Base-by-base conservation (phyloP, 1,284 basidiomycete genomes). In the Cutaneotrichosporon sp. region DNA sequence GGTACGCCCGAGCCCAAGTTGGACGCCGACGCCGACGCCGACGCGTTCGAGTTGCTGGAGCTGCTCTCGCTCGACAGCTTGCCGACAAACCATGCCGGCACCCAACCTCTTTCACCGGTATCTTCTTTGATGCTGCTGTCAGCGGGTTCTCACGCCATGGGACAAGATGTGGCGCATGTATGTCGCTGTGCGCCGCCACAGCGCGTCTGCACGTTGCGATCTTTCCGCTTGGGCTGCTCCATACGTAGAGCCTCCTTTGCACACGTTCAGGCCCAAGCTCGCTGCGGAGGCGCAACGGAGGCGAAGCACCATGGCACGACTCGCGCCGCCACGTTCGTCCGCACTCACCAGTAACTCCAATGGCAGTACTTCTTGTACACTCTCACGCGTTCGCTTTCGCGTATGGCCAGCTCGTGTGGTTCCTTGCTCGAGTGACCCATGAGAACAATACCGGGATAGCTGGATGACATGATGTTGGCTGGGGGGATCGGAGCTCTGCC, bases 281-380 rank as follows among this genome's bases (percentile, higher is more conserved):
- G n/a, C n/a, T n/a, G n/a, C n/a, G n/a, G n/a, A n/a, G n/a, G n/a
- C n/a, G n/a, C n/a, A n/a, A n/a, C n/a, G n/a, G n/a, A n/a, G n/a
- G n/a, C n/a, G n/a, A n/a, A n/a, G n/a, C n/a, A n/a, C n/a, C n/a
- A n/a, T n/a, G n/a, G n/a, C n/a, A n/a, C n/a, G n/a, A n/a, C n/a
- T n/a, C n/a, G n/a, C n/a, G n/a, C n/a, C n/a, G n/a, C n/a, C n/a
- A n/a, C n/a, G n/a, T n/a, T n/a, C n/a, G n/a, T n/a, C n/a, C n/a
- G n/a, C 26, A 49, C 51, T 30, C 37, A 56, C 46, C 44, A 52
- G 49, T 91, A 92, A 74, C 86, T 90, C 90, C 92, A 96, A 77
- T 94, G 90, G 63, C 96, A 96, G 73, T 97, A 97, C 65, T 89
- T 83, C 79, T 97, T 98, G 78, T 97, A 97, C 43, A 98, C 93